Conservation (phyloP, 345 rosid genomes). For the Isatis tinctoria region DNA sequence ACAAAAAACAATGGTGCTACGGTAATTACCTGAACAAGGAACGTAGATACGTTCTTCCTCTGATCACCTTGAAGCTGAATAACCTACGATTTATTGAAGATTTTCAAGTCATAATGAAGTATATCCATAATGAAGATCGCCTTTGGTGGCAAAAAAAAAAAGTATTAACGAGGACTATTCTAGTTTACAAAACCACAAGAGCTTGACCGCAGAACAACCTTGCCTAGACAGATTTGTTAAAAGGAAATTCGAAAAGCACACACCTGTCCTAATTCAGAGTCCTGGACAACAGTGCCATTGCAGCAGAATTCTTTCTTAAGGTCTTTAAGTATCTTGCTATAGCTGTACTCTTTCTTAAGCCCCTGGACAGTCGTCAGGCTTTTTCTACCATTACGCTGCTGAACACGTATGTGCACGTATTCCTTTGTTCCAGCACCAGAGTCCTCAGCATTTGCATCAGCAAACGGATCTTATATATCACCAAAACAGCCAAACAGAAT, state of each 20-base stretch:
- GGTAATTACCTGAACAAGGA: conserved; percentile 37
- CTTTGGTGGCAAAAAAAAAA: background rate
- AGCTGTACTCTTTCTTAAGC: conserved; percentile 53
- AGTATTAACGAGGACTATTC: background rate
- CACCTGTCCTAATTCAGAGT: conserved; percentile 61
- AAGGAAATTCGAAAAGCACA: background rate
- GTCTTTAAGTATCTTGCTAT: conserved; percentile 54
- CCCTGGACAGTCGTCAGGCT: conserved; percentile 52
- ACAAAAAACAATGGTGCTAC: background rate
- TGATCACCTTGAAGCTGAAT: conserved; percentile 40
- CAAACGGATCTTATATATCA: conserved; percentile 38
- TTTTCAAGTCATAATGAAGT: background rate
- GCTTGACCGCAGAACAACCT: background rate
- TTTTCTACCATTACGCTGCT: conserved; percentile 54
- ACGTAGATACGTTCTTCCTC: conserved; percentile 36
- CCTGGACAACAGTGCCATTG: conserved; percentile 58
- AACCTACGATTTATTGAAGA: conserved; percentile 8
- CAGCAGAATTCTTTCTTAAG: conserved; percentile 62
- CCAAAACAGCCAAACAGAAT: background rate
- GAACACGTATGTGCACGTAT: conserved; percentile 45
- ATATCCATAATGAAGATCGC: background rate
- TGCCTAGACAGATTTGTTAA: background rate
- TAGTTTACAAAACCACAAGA: background rate
- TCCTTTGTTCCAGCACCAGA: conserved; percentile 47
- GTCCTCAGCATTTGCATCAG: conserved; percentile 55